A percentile compares a stretch with the other conserved stretches of the same genome.
phyloP scores from a whole-genome alignment of 371 early-diverging fungal genomes.

The Lichtheimia ramosa region DNA sequence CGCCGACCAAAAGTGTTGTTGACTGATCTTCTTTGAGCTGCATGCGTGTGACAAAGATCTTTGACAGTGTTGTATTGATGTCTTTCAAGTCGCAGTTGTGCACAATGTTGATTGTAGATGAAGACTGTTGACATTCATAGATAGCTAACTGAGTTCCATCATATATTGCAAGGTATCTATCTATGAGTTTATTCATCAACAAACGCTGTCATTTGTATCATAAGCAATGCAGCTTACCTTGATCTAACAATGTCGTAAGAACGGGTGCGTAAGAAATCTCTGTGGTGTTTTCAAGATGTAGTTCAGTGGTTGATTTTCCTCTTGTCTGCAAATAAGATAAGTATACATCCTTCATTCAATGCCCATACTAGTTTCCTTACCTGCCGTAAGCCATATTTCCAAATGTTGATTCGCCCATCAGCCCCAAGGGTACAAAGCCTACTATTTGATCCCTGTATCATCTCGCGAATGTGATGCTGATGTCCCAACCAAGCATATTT shows the following conservation, averaged over 20 bases:
- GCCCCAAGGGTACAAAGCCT: constrained; percentile 53
- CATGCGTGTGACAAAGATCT: constrained; percentile 32
- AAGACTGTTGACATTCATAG: constrained; percentile 28
- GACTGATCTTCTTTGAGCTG: not conserved
- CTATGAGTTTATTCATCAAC: constrained; percentile 11
- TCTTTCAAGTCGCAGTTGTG: constrained; percentile 19
- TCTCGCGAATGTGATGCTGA: constrained; percentile 40
- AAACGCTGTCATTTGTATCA: not conserved
- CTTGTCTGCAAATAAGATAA: constrained; percentile 16
- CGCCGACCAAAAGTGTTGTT: constrained; percentile 24
- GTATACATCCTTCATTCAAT: not conserved
- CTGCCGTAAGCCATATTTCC: constrained; percentile 51
- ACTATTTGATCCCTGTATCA: constrained; percentile 44
- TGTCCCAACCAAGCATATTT: constrained; percentile 74
- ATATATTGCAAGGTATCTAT: constrained; percentile 36
- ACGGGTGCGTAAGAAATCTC: constrained; percentile 7
- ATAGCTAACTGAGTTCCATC: constrained; percentile 30
- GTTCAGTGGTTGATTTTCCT: constrained; percentile 29
- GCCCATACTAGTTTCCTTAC: constrained; percentile 12
- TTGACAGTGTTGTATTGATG: constrained; percentile 13
- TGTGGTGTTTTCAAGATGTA: constrained; percentile 33
- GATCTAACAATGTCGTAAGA: constrained; percentile 30
- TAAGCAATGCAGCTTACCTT: constrained; percentile 17
- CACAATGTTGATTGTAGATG: constrained; percentile 33
- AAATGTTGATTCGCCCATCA: constrained; percentile 57